A percentile compares a stretch with the other conserved stretches of the same genome.
Conservation (phyloP, 345 rosid species). For the Chamaenerion angustifolium region DNA sequence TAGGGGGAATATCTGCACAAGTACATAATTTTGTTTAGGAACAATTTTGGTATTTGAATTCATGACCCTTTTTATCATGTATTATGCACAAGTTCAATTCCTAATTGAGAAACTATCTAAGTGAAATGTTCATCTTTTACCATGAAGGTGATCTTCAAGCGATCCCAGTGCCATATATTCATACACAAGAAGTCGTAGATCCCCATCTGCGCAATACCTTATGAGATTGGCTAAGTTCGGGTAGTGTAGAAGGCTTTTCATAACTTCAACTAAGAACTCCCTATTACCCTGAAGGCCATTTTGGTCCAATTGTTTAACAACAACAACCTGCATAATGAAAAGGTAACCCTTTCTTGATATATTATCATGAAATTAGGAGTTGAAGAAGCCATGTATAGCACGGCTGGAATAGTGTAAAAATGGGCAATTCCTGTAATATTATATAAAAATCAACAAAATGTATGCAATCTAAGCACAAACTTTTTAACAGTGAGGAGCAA, state of each 20-base stretch:
- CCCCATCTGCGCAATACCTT: slow-evolving; percentile 99
- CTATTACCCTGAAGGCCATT: slow-evolving; percentile 98
- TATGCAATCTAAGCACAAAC: no score
- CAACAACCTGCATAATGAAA: slow-evolving; percentile 54
- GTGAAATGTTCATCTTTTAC: no score
- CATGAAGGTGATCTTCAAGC: slow-evolving; percentile 95
- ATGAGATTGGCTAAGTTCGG: slow-evolving; percentile 85
- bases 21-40: neutral
- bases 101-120: no score
- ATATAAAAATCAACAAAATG: no score
- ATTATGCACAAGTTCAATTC: no score
- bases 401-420: no score
- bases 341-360: neutral
- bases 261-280: slow-evolving; percentile 96
- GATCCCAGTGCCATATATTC: slow-evolving; percentile 98
- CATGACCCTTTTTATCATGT: no score
- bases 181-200: slow-evolving; percentile 93
- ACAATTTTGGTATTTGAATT: no score
- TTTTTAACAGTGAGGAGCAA: no score
- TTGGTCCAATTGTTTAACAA: slow-evolving; percentile 89
- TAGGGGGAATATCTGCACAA: slow-evolving; percentile 69
- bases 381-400: no score
- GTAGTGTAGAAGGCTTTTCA: slow-evolving; percentile 98
- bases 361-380: no score
- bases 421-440: no score